Evolutionary conservation across 2,329 filamentous ascomycete species (phyloP).

Genomic region (Phyllosticta ampelicida): DNA sequence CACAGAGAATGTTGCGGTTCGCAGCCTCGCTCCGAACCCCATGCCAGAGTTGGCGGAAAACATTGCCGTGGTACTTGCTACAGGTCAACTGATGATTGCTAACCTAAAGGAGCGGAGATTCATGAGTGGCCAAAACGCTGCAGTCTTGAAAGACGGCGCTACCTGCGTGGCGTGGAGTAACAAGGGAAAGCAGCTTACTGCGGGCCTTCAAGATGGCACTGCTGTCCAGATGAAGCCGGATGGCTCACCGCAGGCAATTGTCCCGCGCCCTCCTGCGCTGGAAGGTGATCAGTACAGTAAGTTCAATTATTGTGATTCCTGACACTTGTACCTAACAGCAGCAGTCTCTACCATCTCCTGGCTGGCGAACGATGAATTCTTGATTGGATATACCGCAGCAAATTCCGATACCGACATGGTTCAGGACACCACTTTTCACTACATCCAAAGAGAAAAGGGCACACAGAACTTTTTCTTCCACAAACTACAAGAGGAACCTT

Average conservation of each 20-base stretch:
- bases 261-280: constrained; percentile 65
- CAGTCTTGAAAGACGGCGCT: constrained; percentile 59
- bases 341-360: constrained; percentile 71
- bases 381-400: constrained; percentile 65
- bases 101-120: constrained; percentile 61
- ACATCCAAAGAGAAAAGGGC: constrained; percentile 58
- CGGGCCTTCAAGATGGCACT: constrained; percentile 70
- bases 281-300: constrained; percentile 55
- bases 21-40: constrained; percentile 71
- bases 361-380: constrained; percentile 79
- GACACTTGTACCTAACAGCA: not conserved
- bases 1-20: constrained; percentile 64
- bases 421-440: constrained; percentile 62
- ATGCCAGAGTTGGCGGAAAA: constrained; percentile 59
- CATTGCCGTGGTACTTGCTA: constrained; percentile 68
- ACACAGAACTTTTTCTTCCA: constrained; percentile 56
- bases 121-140: constrained; percentile 47
- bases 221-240: constrained; percentile 75
- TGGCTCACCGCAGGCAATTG: constrained; percentile 63
- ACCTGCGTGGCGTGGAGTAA: constrained; percentile 85
- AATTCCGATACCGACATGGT: constrained; percentile 39
- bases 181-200: constrained; percentile 84
- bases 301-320: constrained; percentile 18
- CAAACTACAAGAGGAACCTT: constrained; percentile 50
- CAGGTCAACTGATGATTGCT: constrained; percentile 74